phyloP scores from a whole-genome alignment of 1,139 yeast genomes.

The Pichia sp. region DNA sequence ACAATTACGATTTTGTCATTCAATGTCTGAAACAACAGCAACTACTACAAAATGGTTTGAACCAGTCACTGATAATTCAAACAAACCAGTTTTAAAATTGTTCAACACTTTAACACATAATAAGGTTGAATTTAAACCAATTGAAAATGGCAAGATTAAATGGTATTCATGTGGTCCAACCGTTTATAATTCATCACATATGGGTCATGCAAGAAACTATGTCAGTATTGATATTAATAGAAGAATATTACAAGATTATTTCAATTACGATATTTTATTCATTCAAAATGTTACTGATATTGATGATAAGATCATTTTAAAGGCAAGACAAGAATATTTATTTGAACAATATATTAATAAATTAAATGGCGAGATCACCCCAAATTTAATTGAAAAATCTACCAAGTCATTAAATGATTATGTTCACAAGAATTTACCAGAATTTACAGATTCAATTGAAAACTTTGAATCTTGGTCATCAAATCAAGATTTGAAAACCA shows the following conservation, averaged over 20 bases:
- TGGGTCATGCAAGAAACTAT: slow-evolving; percentile 99
- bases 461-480: slow-evolving; percentile 49
- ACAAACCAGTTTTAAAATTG: slow-evolving; percentile 33
- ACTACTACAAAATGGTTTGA: slow-evolving; percentile 24
- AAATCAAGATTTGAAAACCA: slow-evolving; percentile 41
- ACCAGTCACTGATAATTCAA: slow-evolving; percentile 18
- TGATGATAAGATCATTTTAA: slow-evolving; percentile 90
- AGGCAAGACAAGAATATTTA: slow-evolving; percentile 85
- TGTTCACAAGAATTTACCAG: slow-evolving; percentile 52
- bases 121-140: slow-evolving; percentile 71
- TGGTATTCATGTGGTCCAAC: slow-evolving; percentile 99
- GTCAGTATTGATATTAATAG: slow-evolving; percentile 92
- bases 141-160: slow-evolving; percentile 54
- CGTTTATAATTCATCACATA: slow-evolving; percentile 92
- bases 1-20: background rate
- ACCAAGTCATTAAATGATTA: slow-evolving; percentile 43
- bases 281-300: slow-evolving; percentile 97
- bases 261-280: slow-evolving; percentile 79
- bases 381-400: slow-evolving; percentile 36
- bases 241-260: slow-evolving; percentile 79
- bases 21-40: background rate
- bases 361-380: slow-evolving; percentile 31
- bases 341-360: slow-evolving; percentile 51
- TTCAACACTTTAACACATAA: slow-evolving; percentile 81
- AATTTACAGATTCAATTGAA: slow-evolving; percentile 28